Conservation (phyloP, 352 stramenopile species). For the Phytophthora meadii region DNA sequence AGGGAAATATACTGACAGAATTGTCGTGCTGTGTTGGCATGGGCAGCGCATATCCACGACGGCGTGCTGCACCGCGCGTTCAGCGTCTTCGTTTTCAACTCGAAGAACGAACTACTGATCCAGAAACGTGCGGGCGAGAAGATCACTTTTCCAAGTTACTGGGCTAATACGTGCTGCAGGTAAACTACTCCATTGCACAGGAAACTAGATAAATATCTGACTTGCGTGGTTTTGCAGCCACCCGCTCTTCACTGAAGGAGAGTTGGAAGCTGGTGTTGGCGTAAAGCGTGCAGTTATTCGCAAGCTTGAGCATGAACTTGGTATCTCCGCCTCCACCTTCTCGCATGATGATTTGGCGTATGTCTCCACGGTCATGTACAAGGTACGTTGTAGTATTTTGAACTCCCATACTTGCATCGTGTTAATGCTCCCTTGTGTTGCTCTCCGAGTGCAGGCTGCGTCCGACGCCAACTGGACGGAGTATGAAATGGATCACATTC, state of each 20-base stretch:
- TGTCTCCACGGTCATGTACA: constrained; percentile 98
- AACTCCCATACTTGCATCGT: not conserved
- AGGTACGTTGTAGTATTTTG: constrained; percentile 68
- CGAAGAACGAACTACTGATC: constrained; percentile 84
- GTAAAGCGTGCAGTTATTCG: constrained; percentile 95
- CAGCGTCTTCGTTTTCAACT: constrained; percentile 90
- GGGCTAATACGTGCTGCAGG: constrained; percentile 99
- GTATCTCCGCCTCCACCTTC: constrained; percentile 91
- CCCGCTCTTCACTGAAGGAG: constrained; percentile 93
- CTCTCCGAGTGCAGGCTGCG: constrained; percentile 44
- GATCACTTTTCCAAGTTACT: constrained; percentile 99
- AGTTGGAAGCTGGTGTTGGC: constrained; percentile 81
- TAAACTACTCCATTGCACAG: constrained; percentile 19
- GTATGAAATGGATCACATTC: constrained; percentile 99
- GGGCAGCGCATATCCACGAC: constrained; percentile 74
- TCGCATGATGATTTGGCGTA: constrained; percentile 93
- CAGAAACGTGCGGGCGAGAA: constrained; percentile 95
- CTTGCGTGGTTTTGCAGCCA: constrained; percentile 67
- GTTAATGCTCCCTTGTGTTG: constrained; percentile 18
- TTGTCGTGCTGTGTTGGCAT: constrained; percentile 2
- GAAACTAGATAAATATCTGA: constrained; percentile 1
- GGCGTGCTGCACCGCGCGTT: constrained; percentile 86
- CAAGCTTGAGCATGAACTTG: constrained; percentile 99
- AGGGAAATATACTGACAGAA: constrained; percentile 7
- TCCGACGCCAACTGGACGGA: constrained; percentile 95